phyloP scores from a whole-genome alignment of 1,284 basidiomycete species.

The Hymenochaete sp. region DNA sequence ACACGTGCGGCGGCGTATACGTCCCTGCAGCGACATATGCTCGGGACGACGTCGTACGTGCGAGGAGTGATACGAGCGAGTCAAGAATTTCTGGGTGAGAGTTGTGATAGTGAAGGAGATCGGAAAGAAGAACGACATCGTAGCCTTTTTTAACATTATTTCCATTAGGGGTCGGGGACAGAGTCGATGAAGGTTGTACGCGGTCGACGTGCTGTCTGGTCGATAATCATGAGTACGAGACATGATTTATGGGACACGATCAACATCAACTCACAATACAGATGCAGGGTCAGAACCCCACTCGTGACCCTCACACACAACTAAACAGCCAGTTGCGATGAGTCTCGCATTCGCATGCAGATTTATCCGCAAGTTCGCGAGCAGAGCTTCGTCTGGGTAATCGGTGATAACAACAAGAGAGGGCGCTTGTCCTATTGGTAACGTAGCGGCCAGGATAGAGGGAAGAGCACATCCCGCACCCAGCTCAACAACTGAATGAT shows the following conservation, averaged over 20 bases:
- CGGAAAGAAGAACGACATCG: slow-evolving; percentile 57
- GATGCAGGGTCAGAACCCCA: slow-evolving; percentile 47
- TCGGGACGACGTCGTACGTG: slow-evolving; percentile 32
- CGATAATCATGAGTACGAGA: too few relatives aligned
- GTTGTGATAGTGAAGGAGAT: slow-evolving; percentile 56
- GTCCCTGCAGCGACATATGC: slow-evolving; percentile 56
- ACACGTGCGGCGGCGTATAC: slow-evolving; percentile 49
- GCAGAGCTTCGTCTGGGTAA: slow-evolving; percentile 54
- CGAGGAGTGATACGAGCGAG: slow-evolving; percentile 42
- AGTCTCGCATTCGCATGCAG: slow-evolving; percentile 38
- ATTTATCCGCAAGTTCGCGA: slow-evolving; percentile 47
- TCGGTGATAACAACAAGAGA: slow-evolving; percentile 52
- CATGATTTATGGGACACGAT: slow-evolving; percentile 4
- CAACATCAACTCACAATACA: slow-evolving; percentile 38
- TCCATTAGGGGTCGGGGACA: background rate
- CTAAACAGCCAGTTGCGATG: slow-evolving; percentile 32
- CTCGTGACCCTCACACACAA: slow-evolving; percentile 45
- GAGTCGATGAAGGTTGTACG: too few relatives aligned
- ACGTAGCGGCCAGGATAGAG: slow-evolving; percentile 46
- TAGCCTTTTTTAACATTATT: slow-evolving; percentile 38
- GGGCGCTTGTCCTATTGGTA: slow-evolving; percentile 33
- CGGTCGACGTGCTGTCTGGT: background rate
- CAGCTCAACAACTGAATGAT: slow-evolving; percentile 49
- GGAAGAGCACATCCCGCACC: slow-evolving; percentile 60
- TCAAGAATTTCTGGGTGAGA: slow-evolving; percentile 51